Base-by-base conservation (phyloP, 352 stramenopile species). In the Pythium dissimile region DNA sequence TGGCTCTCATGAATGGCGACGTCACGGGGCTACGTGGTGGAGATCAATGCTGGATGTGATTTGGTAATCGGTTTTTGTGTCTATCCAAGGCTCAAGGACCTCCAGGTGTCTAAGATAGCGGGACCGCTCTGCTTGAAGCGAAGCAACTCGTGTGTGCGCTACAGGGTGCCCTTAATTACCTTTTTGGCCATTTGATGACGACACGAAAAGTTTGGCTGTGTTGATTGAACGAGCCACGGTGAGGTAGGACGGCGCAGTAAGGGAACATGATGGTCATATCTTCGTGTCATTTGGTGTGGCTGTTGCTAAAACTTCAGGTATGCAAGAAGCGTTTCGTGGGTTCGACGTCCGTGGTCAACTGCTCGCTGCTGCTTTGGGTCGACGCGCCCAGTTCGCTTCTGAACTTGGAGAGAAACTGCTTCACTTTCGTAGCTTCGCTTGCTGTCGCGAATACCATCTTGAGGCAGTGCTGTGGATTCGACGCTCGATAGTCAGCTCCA, bases 391-490 rank as follows among this genome's bases (percentile, higher is more conserved):
- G n/a, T 16, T 41, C 34, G 5, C 34, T 16, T 45, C 16, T 13
- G 38, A 26, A 28, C 6, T 52, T 63, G 2, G 52, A 20, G 20
- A 85, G 53, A 43, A 82, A 80, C 15, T 57, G 49, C 32, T 78
- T 79, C 23, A 88, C 71, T 51, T 64, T 71, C 1, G 73, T 48
- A 1, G 56, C 46, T 20, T 89, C 80, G 24, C 64, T 76, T 5
- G 66, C 16, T 10, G 72, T 80, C 5, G 76, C 77, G 44, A 88
- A 71, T 12, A 83, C 63, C 21, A 88, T 73, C 41, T 65, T 71
- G 30, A 88, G 72, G 48, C 50, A 74, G 48, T 90, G 78, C 27
- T 90, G 74, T 28, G 65, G 45, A 52, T 86, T 90, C n/a, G 54
- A 27, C 5, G 77, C 74, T 20, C 64, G 69, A 53, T 90, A 88